phyloP scores from a whole-genome alignment of 192 early-diverging fungal genomes.

The Coemansia sp. region DNA sequence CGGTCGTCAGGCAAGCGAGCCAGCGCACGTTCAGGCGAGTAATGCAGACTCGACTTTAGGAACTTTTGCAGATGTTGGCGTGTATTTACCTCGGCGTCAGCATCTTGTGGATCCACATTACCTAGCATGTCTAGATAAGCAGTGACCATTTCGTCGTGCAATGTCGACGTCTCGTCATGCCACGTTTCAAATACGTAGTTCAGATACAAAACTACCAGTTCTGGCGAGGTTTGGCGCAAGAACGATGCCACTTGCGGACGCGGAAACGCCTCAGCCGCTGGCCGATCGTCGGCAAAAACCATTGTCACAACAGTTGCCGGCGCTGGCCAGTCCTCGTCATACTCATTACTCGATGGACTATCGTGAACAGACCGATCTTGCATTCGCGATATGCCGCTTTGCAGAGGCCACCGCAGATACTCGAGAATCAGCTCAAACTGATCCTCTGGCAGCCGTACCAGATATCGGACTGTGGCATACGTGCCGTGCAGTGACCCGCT shows the following conservation, averaged over 20 bases:
- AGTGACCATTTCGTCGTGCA: constrained; percentile 79
- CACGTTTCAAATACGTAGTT: constrained; percentile 76
- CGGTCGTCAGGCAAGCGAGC: constrained; percentile 71
- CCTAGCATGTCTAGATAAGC: constrained; percentile 73
- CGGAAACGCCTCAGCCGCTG: constrained; percentile 61
- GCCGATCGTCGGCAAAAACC: constrained; percentile 55
- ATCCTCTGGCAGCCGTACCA: constrained; percentile 75
- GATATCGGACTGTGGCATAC: constrained; percentile 67
- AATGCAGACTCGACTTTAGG: constrained; percentile 66
- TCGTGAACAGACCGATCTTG: constrained; percentile 18
- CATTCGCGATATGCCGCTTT: constrained; percentile 53
- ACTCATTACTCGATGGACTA: constrained; percentile 11
- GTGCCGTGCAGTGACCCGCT: constrained; percentile 62
- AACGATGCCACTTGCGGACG: constrained; percentile 63
- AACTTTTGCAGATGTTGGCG: constrained; percentile 61
- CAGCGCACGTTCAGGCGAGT: constrained; percentile 75
- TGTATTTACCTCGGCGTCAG: not conserved
- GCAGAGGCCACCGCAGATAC: constrained; percentile 77
- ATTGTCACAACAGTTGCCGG: constrained; percentile 32
- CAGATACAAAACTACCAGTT: constrained; percentile 73
- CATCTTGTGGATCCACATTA: constrained; percentile 28
- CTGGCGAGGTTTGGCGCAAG: constrained; percentile 65
- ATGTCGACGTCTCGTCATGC: constrained; percentile 63
- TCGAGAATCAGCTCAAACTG: constrained; percentile 81
- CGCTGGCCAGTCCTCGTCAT: constrained; percentile 37